Base-by-base conservation (phyloP, 345 rosid genomes). In the Gossypium australe region DNA sequence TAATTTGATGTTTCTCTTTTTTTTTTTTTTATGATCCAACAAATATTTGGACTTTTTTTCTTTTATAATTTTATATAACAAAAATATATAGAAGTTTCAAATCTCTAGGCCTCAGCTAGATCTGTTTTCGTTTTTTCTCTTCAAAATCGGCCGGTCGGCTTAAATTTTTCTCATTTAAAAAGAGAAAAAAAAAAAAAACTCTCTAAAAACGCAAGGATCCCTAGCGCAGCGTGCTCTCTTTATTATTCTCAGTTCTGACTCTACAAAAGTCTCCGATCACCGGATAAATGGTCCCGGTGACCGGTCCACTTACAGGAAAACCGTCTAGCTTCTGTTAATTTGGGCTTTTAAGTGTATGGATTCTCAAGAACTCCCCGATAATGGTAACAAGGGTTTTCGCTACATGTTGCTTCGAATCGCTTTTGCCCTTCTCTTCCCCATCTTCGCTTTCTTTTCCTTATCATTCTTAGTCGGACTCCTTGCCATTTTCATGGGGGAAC, bases 381-480 rank as follows among this genome's bases (percentile, higher is more conserved):
- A n/a, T 75, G 82, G 62, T 25, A 84, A 82, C 63, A 85, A 75
- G 79, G 79, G 86, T 76, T 55, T 75, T 66, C 41, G 27, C n/a
- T 66, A 44, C 56, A 29, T 76, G 12, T 51, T 78, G 22, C 56
- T 87, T 25, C 83, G 94, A 73, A 80, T 88, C 73, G 80, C 75
- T 73, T 72, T 84, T 51, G 82, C 80, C 76, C 76, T 90, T 64
- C 76, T 86, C 48, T 75, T 89, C 72, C 84, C 90, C 24, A 67
- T 89, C 80, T 47, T 84, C 16, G 73, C 81, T 77, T 77, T 94
- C 81, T 82, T 89, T 70, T 61, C 71, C 57, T 65, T 86, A 11
- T 85, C 89, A 22, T 48, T 87, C 55, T 17, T 84, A n/a, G 52
- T 86, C 62, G 92, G 86, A 24, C 13, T 91, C 56, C 48, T 89